Conservation (phyloP, 306 rosid species). For the Quercus engelmannii region DNA sequence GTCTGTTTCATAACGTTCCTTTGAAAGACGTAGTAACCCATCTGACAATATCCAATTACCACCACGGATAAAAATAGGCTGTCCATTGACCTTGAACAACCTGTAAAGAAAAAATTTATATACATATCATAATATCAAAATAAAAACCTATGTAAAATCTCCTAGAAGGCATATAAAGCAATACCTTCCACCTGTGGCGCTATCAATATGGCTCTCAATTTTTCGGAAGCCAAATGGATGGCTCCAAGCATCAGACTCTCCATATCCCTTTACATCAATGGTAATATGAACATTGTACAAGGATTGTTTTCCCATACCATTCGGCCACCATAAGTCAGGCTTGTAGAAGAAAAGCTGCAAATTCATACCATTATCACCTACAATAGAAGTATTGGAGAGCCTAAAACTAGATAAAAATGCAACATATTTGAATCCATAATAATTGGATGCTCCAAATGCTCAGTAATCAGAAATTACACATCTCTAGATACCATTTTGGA, state of each 20-base stretch:
- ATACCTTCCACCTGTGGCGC: conserved; percentile 86
- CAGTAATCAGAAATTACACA: conserved; percentile 6
- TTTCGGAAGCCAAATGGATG: conserved; percentile 86
- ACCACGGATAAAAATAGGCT: conserved; percentile 83
- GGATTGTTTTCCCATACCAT: conserved; percentile 95
- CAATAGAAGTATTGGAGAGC: conserved; percentile 11
- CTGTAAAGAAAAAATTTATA: conserved; percentile 32
- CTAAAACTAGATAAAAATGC: conserved; percentile 11
- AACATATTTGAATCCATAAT: conserved; percentile 11
- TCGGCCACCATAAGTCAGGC: conserved; percentile 98
- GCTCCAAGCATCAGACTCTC: conserved; percentile 88
- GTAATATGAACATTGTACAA: conserved; percentile 63
- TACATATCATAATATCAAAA: conserved; percentile 10
- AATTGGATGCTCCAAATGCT: conserved; percentile 22
- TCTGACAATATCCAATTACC: conserved; percentile 98
- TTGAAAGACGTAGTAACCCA: conserved; percentile 83
- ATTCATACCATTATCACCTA: conserved; percentile 26
- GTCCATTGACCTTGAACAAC: conserved; percentile 93
- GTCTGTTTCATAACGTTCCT: conserved; percentile 79
- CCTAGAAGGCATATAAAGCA: neutral
- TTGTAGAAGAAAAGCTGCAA: conserved; percentile 85
- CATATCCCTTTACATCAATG: conserved; percentile 72
- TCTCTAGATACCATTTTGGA: neutral
- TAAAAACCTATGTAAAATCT: conserved; percentile 1
- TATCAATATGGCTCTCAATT: conserved; percentile 81